These are phyloP conservation scores for Isochrysis galbana DNA, from an alignment of 78 protist genomes.

Conservation along the genomic window DNA sequence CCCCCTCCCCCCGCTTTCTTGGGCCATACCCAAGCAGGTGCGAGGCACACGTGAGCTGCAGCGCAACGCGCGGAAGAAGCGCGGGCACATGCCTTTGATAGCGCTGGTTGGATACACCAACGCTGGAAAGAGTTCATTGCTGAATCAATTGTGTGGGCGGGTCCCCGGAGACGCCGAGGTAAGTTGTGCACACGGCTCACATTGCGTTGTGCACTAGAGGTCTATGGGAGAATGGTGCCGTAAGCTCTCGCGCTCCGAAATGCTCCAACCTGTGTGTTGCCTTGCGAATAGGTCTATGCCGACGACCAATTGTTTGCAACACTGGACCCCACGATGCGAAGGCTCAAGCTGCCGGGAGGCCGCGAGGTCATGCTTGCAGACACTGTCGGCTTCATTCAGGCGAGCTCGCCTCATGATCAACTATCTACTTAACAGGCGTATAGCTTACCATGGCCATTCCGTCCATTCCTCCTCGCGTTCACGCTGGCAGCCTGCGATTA, in stretches of 20 bases:
- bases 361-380: neutral
- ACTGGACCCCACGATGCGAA: constrained; percentile 34
- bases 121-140: neutral
- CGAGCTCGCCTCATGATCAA: neutral
- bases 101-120: constrained; percentile 46
- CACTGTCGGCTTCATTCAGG: constrained; percentile 28
- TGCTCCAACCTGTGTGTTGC: no score
- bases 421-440: no score
- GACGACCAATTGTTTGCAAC: constrained; percentile 42
- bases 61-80: neutral
- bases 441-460: no score
- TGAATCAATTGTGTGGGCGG: neutral
- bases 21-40: neutral
- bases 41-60: neutral
- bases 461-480: no score
- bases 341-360: neutral
- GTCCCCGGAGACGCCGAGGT: neutral
- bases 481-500: no score
- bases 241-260: no score
- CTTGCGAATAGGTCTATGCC: no score
- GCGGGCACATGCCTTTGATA: neutral
- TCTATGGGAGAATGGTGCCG: no score
- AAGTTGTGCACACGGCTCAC: no score
- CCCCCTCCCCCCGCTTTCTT: no score
- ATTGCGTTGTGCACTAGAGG: no score